Evolutionary conservation across 2,329 filamentous ascomycete genomes (phyloP), one percentile per base, ranked within the genome.

Genomic region (Phaeomoniella chlamydospora): DNA sequence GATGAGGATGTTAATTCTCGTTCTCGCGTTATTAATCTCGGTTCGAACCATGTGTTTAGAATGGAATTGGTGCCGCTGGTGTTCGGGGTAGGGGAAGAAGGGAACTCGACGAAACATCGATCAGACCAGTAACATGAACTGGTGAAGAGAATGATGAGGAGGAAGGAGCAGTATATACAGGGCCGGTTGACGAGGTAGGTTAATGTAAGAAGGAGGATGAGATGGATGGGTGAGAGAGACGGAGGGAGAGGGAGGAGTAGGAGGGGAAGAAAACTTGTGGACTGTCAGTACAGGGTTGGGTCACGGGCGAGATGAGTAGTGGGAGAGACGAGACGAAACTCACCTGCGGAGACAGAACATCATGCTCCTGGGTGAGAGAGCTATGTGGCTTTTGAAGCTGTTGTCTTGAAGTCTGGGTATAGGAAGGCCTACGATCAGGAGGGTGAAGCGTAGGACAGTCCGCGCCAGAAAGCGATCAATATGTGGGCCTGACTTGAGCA

Each of bases 121-220:
- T 87, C 81, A 45, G 80, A 82, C 83, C 83, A 90, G 69, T 87
- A 80, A 59, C 83, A 90, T 16, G 80, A 86, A 16, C 86, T 92
- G 46, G 87, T 72, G 65, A 94, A 93, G 48, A 98, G 84, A 49
- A 96, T 86, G 45, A 94, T 72, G 34, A 98, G 83, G 37, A 98
- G 80, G 42, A 94, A 77, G 41, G 86, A 94, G 72, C 90, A 98
- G 70, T 98, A 98, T 49, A 94, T 80, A 65, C 90, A 98, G 37
- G 90, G 90, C 37, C 88, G 79, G 63, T 94, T 93, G 50, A 98
- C 77, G 61, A 93, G 83, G 68, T 94, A 96, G 45, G 87, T 94
- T 58, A 87, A 85, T 45, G 85, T 70, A 64, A 98, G 80, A 68
- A 90, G 85, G 61, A 85, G 73, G 62, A 88, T 74, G 56, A 90